phyloP scores from a whole-genome alignment of 345 rosid species.

The Sonneratia alba region DNA sequence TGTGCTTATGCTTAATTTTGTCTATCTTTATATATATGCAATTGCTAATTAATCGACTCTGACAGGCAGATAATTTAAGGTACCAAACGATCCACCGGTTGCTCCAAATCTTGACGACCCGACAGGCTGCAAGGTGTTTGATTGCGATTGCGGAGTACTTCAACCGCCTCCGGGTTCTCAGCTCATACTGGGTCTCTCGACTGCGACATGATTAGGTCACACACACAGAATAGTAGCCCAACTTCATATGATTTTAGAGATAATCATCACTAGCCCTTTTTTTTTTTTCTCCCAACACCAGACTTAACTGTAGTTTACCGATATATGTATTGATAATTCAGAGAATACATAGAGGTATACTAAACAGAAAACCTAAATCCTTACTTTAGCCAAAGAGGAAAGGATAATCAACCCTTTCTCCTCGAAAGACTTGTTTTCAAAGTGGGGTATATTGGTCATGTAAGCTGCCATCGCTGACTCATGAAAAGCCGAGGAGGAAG shows the following conservation, averaged over 20 bases:
- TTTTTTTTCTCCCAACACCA: neutral
- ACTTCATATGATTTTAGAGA: conserved; percentile 1
- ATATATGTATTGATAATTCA: neutral
- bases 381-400: neutral
- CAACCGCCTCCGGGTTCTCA: conserved; percentile 88
- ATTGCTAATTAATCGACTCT: neutral
- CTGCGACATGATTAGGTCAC: conserved; percentile 52
- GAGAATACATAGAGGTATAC: neutral
- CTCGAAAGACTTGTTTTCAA: neutral
- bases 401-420: neutral
- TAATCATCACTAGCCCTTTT: neutral
- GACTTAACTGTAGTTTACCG: neutral
- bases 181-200: conserved; percentile 91
- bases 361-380: neutral
- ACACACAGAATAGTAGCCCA: neutral
- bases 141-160: conserved; percentile 77
- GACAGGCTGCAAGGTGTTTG: conserved; percentile 81
- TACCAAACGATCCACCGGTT: conserved; percentile 73
- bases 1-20: neutral
- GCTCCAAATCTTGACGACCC: conserved; percentile 61
- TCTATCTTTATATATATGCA: neutral
- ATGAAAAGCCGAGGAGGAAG: neutral
- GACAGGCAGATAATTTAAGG: conserved; percentile 93
- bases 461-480: neutral
- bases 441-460: neutral